Evolutionary conservation across 345 rosid species (phyloP).

Genomic region (Citrus maxima): DNA sequence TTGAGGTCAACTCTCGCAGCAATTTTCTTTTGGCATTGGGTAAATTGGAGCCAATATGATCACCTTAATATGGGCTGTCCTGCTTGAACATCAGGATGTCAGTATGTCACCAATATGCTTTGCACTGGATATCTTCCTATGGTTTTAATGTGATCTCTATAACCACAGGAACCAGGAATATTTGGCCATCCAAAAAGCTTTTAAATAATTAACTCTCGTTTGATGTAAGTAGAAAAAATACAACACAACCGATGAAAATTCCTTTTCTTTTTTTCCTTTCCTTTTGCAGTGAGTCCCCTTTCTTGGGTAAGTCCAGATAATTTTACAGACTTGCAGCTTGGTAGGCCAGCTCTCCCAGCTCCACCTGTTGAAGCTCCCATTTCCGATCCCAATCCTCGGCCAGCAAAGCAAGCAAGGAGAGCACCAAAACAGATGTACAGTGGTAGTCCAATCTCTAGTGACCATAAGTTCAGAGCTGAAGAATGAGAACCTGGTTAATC

Average conservation of each 20-base stretch:
- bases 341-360: conserved; percentile 26
- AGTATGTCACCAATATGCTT: too few species aligned
- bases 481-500: conserved; percentile 15
- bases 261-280: neutral
- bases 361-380: conserved; percentile 16
- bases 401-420: conserved; percentile 28
- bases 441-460: neutral
- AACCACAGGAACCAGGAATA: too few species aligned
- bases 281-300: conserved; percentile 40
- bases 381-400: conserved; percentile 10
- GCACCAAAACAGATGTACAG: conserved; percentile 15
- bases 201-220: neutral
- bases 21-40: too few species aligned
- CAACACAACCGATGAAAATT: neutral
- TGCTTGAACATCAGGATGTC: too few species aligned
- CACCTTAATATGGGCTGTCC: too few species aligned
- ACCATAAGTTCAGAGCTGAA: neutral
- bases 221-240: neutral
- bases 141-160: too few species aligned
- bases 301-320: conserved; percentile 40
- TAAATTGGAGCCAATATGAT: too few species aligned
- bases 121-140: too few species aligned
- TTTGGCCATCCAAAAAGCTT: too few species aligned
- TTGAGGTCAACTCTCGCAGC: neutral
- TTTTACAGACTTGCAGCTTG: conserved; percentile 30